Percentiles rank a stretch among this genome's conserved stretches.
Conservation (phyloP, 331 rosid genomes). For the Arachis monticola region DNA sequence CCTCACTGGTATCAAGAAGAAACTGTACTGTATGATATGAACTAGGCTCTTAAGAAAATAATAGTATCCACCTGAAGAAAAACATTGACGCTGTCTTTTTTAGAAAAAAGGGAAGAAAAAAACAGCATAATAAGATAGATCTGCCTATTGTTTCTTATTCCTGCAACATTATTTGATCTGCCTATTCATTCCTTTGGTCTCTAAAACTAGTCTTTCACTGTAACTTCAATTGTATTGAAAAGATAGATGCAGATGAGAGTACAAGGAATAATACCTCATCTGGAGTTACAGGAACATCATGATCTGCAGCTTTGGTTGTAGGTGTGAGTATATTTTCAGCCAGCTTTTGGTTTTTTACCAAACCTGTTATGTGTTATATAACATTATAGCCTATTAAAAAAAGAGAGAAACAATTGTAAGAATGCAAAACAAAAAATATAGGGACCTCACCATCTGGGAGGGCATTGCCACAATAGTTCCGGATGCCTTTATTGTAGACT, state of each 20-base stretch:
- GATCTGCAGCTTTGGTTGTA: slow-evolving; percentile 94
- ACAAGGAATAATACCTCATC: slow-evolving; percentile 67
- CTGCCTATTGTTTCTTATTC: not conserved
- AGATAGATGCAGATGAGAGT: slow-evolving; percentile 16
- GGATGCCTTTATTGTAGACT: slow-evolving; percentile 75
- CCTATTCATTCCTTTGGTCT: slow-evolving; percentile 4
- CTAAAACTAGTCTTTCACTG: slow-evolving; percentile 10
- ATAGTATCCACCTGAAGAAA: slow-evolving; percentile 1
- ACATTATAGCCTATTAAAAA: slow-evolving; percentile 32
- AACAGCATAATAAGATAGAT: not conserved
- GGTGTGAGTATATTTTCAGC: slow-evolving; percentile 84
- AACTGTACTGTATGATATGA: slow-evolving; percentile 6
- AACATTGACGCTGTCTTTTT: not conserved
- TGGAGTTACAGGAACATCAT: slow-evolving; percentile 88
- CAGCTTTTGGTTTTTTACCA: slow-evolving; percentile 88
- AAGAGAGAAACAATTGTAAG: not conserved
- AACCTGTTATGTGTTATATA: slow-evolving; percentile 49
- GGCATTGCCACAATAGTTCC: slow-evolving; percentile 88
- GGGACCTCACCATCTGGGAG: slow-evolving; percentile 76
- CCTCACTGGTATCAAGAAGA: slow-evolving; percentile 13
- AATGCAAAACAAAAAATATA: slow-evolving; percentile 3
- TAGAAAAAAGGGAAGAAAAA: not conserved
- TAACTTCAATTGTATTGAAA: slow-evolving; percentile 10
- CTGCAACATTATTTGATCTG: slow-evolving; percentile 3
- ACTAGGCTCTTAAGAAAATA: not conserved